Base-by-base conservation (phyloP, 495 filamentous ascomycete genomes). In the Haplographium delicatum region DNA sequence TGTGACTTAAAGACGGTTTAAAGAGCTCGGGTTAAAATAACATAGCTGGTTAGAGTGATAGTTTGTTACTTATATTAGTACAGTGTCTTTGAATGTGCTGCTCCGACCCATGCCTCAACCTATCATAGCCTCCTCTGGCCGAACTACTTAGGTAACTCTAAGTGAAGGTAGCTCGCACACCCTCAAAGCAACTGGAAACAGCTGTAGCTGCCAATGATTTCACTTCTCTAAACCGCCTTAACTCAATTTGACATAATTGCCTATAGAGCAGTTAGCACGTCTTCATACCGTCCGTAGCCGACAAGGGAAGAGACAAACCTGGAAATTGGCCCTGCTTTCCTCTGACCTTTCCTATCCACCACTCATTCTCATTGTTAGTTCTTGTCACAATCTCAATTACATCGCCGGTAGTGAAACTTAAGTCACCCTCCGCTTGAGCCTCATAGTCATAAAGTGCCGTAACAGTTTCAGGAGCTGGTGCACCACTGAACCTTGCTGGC, bases 401-500 rank as follows among this genome's bases (percentile, higher is more conserved):
- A 51, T 99, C 94, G 3, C 93, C 94, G 0, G 88, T 81, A 3
- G 75, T 80, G 63, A 99, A 99, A 60, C 86, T 94, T 45, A 99
- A 73, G 64, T 99, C 93, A 1, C 90, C 89, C 47, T 95, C 91
- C 2, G 91, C 91, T 60, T 96, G 90, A 16, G 93, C 93, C 54
- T 96, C 88, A 62, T 95, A 99, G 63, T 97, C 93, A 60, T 96
- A 98, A 42, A 95, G 65, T 13, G 89, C 89, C 9, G 83, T 89
- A 23, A 82, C 89, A 5, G 79, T 90, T 67, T 96, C 90, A 4
- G 69, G 64, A 7, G 69, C 62, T 1, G 79, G 77, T n/a, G 70
- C 72, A n/a, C 76, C 83, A 62, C 69, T 79, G 31, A 97, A 76
- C 33, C 80, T 74, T 26, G 74, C 77, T 4, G 91, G 93, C 70